Base-by-base conservation (phyloP, 202 grass and related monocot genomes). In the Schoenoplectus tabernaemontani region DNA sequence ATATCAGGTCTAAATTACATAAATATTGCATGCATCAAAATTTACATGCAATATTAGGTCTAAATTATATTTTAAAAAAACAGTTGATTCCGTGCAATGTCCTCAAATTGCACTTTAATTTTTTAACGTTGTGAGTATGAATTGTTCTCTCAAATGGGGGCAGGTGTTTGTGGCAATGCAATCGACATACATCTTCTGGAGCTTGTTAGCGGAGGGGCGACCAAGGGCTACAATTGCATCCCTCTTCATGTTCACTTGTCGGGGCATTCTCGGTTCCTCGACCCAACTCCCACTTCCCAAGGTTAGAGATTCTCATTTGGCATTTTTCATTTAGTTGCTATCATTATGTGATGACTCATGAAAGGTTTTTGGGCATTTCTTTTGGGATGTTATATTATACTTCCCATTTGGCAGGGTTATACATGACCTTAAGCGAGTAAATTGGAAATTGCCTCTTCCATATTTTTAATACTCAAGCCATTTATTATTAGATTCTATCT, bases 141-240 rank as follows among this genome's bases (percentile, higher is more conserved):
- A 13, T 2, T 69, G 28, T 69, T 42, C 24, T 43, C 43, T 51
- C 10, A 46, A 44, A 62, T 15, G n/a, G 11, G n/a, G 53, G 57
- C 88, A 98, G 96, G 88, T 91, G 42, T 98, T 98, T 82, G 91
- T 98, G 11, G 86, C 80, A 22, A 92, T 98, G 90, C 96, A 98
- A 83, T 85, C 92, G 2, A 72, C 71, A n/a, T 98, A 98, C 78
- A 98, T 98, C 84, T 47, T 98, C 50, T 98, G 96, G 96, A 87
- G 86, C 23, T 86, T 92, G 57, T 78, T 95, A 38, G 88, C 59
- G 19, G 96, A 98, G 88, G 85, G 80, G 34, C 86, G 96, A 17
- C 81, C 90, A 1, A 87, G 96, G 13, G 83, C 96, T 2, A 85
- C 90, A 56, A 84, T 92, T 1, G 96, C 96, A 0, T 64, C 91